These are phyloP conservation scores for Pichia sp. DNA, from an alignment of 1,139 yeast genomes.

Conservation along the genomic window DNA sequence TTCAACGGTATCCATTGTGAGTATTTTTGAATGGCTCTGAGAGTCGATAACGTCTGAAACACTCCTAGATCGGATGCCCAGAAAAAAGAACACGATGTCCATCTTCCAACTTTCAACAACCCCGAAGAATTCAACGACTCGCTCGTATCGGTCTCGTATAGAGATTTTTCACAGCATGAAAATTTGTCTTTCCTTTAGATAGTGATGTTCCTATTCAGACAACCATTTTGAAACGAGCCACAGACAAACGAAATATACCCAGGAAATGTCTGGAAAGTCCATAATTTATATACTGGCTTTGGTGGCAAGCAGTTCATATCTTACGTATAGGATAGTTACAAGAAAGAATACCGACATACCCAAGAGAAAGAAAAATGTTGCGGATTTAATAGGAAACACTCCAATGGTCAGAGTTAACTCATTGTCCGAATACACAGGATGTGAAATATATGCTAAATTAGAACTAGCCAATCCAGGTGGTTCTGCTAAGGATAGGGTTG, in stretches of 20 bases:
- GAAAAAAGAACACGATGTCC: no score
- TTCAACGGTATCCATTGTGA: neutral
- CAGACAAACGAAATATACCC: no score
- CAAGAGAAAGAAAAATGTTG: conserved; percentile 31
- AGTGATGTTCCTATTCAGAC: no score
- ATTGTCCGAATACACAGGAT: conserved; percentile 72
- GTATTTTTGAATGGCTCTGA: no score
- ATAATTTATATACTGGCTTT: conserved; percentile 2
- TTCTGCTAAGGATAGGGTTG: conserved; percentile 93
- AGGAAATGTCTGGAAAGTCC: conserved; percentile 1
- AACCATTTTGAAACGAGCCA: no score
- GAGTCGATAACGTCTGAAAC: neutral
- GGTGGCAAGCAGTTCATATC: conserved; percentile 5
- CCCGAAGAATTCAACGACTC: neutral
- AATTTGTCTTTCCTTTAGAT: neutral
- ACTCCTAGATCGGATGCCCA: no score
- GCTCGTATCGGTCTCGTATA: conserved; percentile 9
- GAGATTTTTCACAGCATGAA: neutral
- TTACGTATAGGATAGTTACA: conserved; percentile 7
- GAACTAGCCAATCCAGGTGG: conserved; percentile 94
- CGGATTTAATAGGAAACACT: conserved; percentile 82
- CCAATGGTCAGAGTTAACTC: conserved; percentile 80
- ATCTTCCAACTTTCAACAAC: neutral
- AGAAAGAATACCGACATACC: neutral
- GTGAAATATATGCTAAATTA: conserved; percentile 82